These are phyloP conservation scores for Lactarius sp. DNA, from an alignment of 768 basidiomycete species.

Conservation along the genomic window DNA sequence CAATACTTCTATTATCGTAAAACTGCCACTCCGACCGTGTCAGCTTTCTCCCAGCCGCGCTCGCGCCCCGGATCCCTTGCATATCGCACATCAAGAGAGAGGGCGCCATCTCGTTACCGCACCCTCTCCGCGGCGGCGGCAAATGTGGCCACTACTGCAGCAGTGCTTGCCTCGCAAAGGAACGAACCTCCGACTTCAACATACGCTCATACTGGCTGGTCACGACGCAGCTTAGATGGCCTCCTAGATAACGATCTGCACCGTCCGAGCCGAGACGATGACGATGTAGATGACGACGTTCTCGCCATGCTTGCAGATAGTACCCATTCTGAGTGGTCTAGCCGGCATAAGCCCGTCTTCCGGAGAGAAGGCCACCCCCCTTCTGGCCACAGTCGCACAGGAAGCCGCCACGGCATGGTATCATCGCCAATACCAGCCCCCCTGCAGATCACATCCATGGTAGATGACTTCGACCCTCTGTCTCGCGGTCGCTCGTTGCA, in stretches of 20 bases:
- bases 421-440: conserved; percentile 33
- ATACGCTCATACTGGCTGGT: conserved; percentile 30
- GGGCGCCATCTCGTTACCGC: conserved; percentile 57
- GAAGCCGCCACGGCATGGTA: conserved; percentile 26
- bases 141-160: conserved; percentile 60
- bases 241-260: conserved; percentile 27
- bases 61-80: conserved; percentile 37
- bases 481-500: conserved; percentile 44
- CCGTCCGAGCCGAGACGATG: conserved; percentile 36
- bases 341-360: conserved; percentile 50
- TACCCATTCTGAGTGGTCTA: conserved; percentile 63
- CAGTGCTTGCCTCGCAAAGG: conserved; percentile 61
- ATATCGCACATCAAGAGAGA: conserved; percentile 49
- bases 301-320: conserved; percentile 63
- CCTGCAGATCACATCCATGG: conserved; percentile 25
- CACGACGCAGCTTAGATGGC: conserved; percentile 31
- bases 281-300: conserved; percentile 45
- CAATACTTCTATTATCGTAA: conserved; percentile 79
- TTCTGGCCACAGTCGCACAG: conserved; percentile 34
- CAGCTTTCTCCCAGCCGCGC: conserved; percentile 38
- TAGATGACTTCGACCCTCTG: conserved; percentile 11
- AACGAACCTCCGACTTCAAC: conserved; percentile 35
- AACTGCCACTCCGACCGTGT: conserved; percentile 33
- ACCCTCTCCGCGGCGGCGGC: conserved; percentile 64
- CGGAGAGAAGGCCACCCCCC: conserved; percentile 55